These are phyloP conservation scores for Thielaviopsis punctulata DNA, from an alignment of 2,329 filamentous ascomycete species.

Conservation along the genomic window DNA sequence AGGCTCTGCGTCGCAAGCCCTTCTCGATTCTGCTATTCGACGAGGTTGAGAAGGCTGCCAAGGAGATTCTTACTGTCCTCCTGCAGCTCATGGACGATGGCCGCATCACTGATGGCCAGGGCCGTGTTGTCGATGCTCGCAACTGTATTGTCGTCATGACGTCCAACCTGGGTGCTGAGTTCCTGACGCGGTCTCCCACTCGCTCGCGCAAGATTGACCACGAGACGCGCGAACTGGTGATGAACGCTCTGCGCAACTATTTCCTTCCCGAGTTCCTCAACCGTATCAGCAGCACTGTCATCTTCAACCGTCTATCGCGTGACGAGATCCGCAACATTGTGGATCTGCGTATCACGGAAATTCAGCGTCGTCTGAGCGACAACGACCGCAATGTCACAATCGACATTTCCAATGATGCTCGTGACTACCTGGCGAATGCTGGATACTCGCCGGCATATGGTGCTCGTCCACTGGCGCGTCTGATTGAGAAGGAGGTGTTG, in stretches of 20 bases:
- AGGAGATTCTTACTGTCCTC: constrained; percentile 89
- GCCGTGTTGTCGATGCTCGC: constrained; percentile 80
- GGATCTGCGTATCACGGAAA: constrained; percentile 70
- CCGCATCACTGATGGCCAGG: constrained; percentile 95
- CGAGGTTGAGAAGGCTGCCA: constrained; percentile 96
- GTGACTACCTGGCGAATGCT: constrained; percentile 78
- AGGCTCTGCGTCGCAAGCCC: constrained; percentile 79
- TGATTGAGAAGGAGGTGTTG: constrained; percentile 95
- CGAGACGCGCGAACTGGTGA: constrained; percentile 74
- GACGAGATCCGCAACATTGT: constrained; percentile 90
- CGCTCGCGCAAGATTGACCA: constrained; percentile 74
- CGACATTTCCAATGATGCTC: constrained; percentile 65
- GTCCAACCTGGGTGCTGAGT: constrained; percentile 90
- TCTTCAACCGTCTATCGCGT: constrained; percentile 91
- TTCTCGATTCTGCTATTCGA: constrained; percentile 98
- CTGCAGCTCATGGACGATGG: constrained; percentile 99
- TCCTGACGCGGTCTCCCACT: constrained; percentile 60
- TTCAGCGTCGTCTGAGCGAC: constrained; percentile 73
- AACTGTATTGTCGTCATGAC: constrained; percentile 99
- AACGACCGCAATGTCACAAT: constrained; percentile 82
- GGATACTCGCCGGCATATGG: constrained; percentile 95
- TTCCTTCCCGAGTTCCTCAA: constrained; percentile 98
- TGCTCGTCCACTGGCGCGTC: constrained; percentile 67
- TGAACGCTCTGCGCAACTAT: constrained; percentile 79
- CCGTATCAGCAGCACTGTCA: constrained; percentile 87